Evolutionary conservation across 2,329 filamentous ascomycete species (phyloP).

Genomic region (Neocucurbitaria cava): DNA sequence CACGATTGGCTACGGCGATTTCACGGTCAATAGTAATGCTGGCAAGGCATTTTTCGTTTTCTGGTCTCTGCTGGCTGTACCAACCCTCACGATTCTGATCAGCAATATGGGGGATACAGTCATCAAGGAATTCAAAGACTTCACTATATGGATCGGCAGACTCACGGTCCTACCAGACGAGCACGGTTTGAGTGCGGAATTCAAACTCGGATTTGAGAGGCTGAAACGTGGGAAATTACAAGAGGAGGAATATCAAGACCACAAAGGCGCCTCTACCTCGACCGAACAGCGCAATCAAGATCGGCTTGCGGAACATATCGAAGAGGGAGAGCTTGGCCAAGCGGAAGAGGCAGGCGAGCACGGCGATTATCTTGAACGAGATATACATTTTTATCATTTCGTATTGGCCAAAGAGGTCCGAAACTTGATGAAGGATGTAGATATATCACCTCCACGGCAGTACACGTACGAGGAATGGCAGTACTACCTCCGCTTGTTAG

Average conservation of each 20-base stretch:
- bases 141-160: slow-evolving; percentile 63
- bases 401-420: slow-evolving; percentile 55
- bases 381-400: slow-evolving; percentile 61
- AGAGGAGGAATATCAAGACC: slow-evolving; percentile 17
- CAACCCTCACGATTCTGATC: slow-evolving; percentile 62
- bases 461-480: slow-evolving; percentile 51
- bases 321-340: slow-evolving; percentile 51
- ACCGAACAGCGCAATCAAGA: slow-evolving; percentile 32
- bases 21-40: slow-evolving; percentile 55
- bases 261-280: slow-evolving; percentile 7
- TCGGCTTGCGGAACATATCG: slow-evolving; percentile 48
- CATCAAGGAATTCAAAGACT: slow-evolving; percentile 61
- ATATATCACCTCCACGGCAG: slow-evolving; percentile 47
- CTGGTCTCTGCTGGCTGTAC: slow-evolving; percentile 63
- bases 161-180: slow-evolving; percentile 63
- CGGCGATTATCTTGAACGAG: slow-evolving; percentile 54
- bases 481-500: slow-evolving; percentile 47
- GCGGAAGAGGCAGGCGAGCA: slow-evolving; percentile 51
- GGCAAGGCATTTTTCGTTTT: slow-evolving; percentile 64
- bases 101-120: slow-evolving; percentile 63
- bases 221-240: slow-evolving; percentile 31
- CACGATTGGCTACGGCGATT: slow-evolving; percentile 64
- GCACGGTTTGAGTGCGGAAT: slow-evolving; percentile 45
- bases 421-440: slow-evolving; percentile 52
- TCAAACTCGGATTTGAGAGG: slow-evolving; percentile 38